Percentiles rank a stretch among this genome's conserved stretches.
These are phyloP conservation scores for Fallopia convolvulus DNA, from an alignment of 148 eudicot genomes.

Conservation along the genomic window DNA sequence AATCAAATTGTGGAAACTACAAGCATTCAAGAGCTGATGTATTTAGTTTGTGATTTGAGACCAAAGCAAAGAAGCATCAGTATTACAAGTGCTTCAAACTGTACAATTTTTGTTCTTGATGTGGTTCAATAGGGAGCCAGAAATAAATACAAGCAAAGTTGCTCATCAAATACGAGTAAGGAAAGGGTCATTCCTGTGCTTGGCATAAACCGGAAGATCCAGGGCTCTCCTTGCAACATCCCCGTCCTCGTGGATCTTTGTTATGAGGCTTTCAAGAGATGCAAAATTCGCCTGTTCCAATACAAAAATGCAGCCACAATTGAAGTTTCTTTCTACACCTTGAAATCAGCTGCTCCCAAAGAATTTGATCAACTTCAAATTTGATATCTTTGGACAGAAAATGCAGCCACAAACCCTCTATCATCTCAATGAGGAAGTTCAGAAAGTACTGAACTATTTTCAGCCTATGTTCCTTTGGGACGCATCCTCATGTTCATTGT, in stretches of 20 bases:
- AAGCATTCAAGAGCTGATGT: no score
- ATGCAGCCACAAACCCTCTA: neutral
- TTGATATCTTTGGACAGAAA: neutral
- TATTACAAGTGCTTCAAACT: neutral
- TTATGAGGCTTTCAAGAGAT: constrained; percentile 58
- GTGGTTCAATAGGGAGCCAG: neutral
- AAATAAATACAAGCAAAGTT: neutral
- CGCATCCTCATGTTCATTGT: no score
- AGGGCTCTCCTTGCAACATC: constrained; percentile 65
- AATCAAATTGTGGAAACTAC: no score
- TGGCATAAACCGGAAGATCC: constrained; percentile 63
- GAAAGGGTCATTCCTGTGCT: constrained; percentile 47
- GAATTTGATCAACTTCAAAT: neutral
- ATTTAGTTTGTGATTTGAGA: no score
- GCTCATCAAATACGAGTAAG: constrained; percentile 19
- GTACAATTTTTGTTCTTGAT: neutral
- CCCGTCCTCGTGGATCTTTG: constrained; percentile 64
- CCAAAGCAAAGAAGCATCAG: neutral
- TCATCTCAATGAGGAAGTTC: neutral
- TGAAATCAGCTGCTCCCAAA: no score
- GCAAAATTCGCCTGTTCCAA: constrained; percentile 49
- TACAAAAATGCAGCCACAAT: neutral
- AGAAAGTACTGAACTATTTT: no score
- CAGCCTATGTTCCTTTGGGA: no score
- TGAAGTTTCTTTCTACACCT: neutral